These are phyloP conservation scores for Saccharomyces eubayanus DNA, from an alignment of 805 yeast species.

Conservation along the genomic window DNA sequence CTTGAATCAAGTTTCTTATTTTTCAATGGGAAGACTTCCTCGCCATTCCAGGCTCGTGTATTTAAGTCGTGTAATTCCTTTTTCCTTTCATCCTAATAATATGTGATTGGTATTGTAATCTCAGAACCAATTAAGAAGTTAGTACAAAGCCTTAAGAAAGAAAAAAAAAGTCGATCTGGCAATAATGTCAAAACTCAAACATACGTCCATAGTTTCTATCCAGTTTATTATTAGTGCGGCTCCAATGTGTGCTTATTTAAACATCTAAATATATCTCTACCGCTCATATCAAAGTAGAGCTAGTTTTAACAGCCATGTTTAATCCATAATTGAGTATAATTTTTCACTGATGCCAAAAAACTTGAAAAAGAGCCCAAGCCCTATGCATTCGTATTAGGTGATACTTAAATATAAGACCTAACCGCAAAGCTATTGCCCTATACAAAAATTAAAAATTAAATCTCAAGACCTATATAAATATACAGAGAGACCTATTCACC, in stretches of 20 bases:
- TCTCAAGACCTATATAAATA: too few species aligned
- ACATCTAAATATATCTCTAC: background rate
- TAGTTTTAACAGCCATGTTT: background rate
- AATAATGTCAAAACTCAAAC: background rate
- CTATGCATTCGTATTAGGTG: background rate
- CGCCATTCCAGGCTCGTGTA: conserved; percentile 47
- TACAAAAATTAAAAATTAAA: too few species aligned
- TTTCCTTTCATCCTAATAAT: conserved; percentile 17
- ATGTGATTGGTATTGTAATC: background rate
- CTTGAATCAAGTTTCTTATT: conserved; percentile 54
- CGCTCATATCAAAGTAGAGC: background rate
- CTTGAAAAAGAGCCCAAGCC: background rate
- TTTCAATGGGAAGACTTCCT: conserved; percentile 24
- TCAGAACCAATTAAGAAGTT: background rate
- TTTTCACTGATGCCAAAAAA: background rate
- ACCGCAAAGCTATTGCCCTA: too few species aligned
- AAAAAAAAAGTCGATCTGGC: background rate
- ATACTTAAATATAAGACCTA: background rate
- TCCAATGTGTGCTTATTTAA: background rate
- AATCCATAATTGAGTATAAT: background rate
- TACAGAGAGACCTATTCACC: too few species aligned
- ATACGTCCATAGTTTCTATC: conserved; percentile 7
- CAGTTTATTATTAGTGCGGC: background rate
- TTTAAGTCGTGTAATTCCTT: conserved; percentile 35
- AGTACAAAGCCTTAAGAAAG: background rate